Percentiles rank a stretch among this genome's conserved stretches.
Evolutionary conservation across 139 green algal genomes (phyloP).

Genomic region (Pleodorina starrii): DNA sequence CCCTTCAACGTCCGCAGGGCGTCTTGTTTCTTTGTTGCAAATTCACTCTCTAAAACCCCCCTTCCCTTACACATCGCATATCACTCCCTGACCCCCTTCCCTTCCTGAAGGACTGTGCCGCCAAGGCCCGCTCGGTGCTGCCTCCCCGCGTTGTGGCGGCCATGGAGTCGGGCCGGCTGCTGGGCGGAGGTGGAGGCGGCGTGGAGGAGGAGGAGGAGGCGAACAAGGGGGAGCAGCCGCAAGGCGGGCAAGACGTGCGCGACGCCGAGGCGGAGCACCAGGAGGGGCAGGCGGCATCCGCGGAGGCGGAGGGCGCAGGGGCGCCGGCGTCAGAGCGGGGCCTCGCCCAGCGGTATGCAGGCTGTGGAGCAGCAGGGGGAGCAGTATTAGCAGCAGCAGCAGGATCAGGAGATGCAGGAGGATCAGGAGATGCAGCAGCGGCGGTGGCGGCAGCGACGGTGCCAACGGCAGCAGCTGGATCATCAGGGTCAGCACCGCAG

Average conservation of each 20-base stretch:
- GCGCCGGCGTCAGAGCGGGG: too few species aligned
- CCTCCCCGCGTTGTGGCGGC: conserved; percentile 44
- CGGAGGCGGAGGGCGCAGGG: not conserved
- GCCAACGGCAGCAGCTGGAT: not conserved
- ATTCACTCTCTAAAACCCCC: too few species aligned
- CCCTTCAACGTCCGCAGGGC: too few species aligned
- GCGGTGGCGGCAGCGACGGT: not conserved
- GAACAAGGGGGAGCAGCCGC: not conserved
- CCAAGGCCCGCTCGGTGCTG: conserved; percentile 69
- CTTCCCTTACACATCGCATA: too few species aligned
- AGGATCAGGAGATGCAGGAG: too few species aligned
- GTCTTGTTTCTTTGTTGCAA: too few species aligned
- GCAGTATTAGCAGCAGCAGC: too few species aligned
- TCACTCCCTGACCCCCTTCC: not conserved
- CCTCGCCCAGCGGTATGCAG: too few species aligned
- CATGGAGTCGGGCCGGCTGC: conserved; percentile 35
- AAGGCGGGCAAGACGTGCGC: not conserved
- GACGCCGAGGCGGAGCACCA: not conserved
- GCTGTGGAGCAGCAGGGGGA: too few species aligned
- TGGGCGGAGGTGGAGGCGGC: not conserved
- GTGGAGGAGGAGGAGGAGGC: not conserved
- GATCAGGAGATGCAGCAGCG: too few species aligned
- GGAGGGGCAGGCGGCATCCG: not conserved
- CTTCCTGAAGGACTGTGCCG: conserved; percentile 60
- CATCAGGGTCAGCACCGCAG: not conserved